Percentiles rank a stretch among this genome's conserved stretches.
Conservation (phyloP, 169 alveolate genomes). For the Haemoproteus tartakovskyi region DNA sequence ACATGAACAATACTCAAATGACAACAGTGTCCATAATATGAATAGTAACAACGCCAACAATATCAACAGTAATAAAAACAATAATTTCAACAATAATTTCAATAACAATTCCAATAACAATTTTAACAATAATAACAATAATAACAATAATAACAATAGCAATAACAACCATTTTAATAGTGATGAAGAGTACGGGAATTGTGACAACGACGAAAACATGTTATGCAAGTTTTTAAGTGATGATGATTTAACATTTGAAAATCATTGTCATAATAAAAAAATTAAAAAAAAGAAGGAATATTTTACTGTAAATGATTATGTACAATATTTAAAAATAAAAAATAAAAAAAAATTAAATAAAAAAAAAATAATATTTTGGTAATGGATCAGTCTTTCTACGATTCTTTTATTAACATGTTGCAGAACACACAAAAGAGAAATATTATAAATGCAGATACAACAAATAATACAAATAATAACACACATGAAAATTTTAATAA, state of each 20-base stretch:
- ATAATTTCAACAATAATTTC: neutral
- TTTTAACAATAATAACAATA: neutral
- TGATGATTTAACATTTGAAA: constrained; percentile 42
- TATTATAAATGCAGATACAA: neutral
- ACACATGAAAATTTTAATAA: no score
- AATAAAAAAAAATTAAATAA: constrained; percentile 11
- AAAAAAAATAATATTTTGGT: constrained; percentile 2
- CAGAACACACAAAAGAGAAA: neutral
- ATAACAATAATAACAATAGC: neutral
- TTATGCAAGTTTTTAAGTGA: constrained; percentile 48
- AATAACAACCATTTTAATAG: neutral
- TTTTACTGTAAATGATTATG: constrained; percentile 4
- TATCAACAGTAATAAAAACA: neutral
- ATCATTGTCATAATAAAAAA: no score
- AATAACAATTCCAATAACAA: neutral
- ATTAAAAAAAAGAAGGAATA: neutral
- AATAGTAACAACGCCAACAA: no score
- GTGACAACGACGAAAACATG: no score
- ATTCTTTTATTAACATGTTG: constrained; percentile 8
- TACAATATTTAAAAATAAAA: constrained; percentile 10
- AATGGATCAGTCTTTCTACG: constrained; percentile 11
- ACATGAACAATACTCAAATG: no score
- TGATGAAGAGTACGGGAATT: neutral
- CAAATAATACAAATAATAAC: neutral
- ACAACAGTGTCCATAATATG: no score